These are phyloP conservation scores for Fomitopsis palustris DNA, from an alignment of 1,284 basidiomycete genomes.

Conservation along the genomic window DNA sequence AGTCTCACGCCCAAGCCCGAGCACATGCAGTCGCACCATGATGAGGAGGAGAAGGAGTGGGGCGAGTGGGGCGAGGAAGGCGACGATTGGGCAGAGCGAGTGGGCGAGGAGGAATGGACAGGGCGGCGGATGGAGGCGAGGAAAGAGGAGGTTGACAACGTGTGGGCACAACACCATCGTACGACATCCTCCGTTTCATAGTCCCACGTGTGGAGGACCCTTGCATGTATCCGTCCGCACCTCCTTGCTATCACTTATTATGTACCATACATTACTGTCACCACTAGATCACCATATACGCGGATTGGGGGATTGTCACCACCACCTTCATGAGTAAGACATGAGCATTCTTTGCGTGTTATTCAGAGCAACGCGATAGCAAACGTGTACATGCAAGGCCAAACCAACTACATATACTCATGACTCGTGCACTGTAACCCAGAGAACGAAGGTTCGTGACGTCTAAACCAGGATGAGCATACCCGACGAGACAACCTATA, in stretches of 20 bases:
- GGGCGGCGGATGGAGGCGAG: constrained; percentile 37
- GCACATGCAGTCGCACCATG: not conserved
- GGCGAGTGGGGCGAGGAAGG: constrained; percentile 51
- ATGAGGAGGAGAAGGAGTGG: constrained; percentile 31
- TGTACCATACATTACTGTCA: not conserved
- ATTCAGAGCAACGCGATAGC: not conserved
- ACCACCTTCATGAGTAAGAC: not conserved
- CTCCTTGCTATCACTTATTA: not conserved
- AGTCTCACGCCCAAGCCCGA: not conserved
- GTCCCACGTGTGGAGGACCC: not conserved
- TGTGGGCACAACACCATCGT: constrained; percentile 16
- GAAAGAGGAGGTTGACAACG: constrained; percentile 27
- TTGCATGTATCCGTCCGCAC: no score
- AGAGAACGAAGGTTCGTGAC: not conserved
- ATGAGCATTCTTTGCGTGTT: not conserved
- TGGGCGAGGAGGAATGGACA: constrained; percentile 47
- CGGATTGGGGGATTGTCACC: not conserved
- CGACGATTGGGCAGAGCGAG: constrained; percentile 51
- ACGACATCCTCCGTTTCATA: not conserved
- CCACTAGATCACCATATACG: not conserved
- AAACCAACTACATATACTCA: not conserved
- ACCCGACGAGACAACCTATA: not conserved
- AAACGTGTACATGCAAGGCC: not conserved
- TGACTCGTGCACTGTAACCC: not conserved
- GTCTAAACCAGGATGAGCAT: not conserved